Evolutionary conservation across 306 rosid species (phyloP).

Genomic region (Calophaca sinica): DNA sequence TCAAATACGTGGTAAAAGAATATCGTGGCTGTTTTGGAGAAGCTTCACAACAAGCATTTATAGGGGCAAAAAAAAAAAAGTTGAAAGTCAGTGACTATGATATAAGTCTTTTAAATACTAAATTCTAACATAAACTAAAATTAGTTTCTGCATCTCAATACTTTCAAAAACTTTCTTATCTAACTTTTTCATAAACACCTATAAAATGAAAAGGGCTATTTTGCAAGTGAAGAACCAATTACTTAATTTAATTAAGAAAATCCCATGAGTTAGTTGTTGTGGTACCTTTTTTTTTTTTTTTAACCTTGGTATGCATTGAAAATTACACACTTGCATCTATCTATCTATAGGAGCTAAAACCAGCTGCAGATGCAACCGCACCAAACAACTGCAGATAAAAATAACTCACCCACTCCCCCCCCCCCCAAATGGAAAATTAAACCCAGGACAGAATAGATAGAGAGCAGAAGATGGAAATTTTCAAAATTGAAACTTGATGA

Average conservation of each 20-base stretch:
- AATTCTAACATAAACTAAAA: background rate
- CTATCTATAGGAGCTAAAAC: background rate
- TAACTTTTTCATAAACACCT: background rate
- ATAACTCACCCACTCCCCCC: no score
- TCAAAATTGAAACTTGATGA: slow-evolving; percentile 31
- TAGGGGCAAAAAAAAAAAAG: background rate
- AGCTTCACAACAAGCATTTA: background rate
- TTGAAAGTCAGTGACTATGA: background rate
- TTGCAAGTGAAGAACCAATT: background rate
- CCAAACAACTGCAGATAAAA: background rate
- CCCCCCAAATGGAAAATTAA: background rate
- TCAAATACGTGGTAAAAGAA: slow-evolving; percentile 15
- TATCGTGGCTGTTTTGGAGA: background rate
- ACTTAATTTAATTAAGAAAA: background rate
- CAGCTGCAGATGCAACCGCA: background rate
- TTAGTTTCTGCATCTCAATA: background rate
- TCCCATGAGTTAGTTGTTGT: background rate
- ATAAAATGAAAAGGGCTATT: no score
- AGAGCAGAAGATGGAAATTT: background rate
- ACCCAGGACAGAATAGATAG: background rate
- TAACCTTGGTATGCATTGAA: slow-evolving; percentile 13
- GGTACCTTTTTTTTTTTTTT: background rate
- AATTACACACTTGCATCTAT: slow-evolving; percentile 5
- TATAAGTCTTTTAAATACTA: background rate
- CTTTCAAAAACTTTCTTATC: background rate